Evolutionary conservation across 2,329 filamentous ascomycete genomes (phyloP), one percentile per base, ranked within the genome.

Genomic region (Ophiostoma piceae): DNA sequence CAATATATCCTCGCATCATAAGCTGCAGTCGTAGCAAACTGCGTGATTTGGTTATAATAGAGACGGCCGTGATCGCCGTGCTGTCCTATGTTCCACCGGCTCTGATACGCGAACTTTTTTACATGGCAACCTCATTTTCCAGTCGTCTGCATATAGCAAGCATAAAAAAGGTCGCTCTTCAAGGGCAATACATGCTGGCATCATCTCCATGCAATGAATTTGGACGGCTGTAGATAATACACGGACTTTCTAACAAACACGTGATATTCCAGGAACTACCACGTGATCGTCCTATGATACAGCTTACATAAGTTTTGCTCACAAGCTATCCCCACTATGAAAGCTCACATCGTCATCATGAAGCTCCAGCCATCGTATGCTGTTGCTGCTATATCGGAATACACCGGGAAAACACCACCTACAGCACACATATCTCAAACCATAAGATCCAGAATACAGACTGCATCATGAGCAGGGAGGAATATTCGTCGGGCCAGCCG

Each of bases 321-420:
- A 64, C 29, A 32, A 37, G 60, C 60, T 62, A 35, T 62, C 60
- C 16, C 32, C 60, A 37, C 60, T 22, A 16, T 8, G 19, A 64
- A 64, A 64, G 60, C 60, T 37, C 57, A 62, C 57, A 62, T 62
- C 57, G 57, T 62, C 57, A 32, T 62, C 26, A 62, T 62, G n/a
- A 26, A 62, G 57, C 57, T 32, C 26, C 12, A 19, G 14, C 11
- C 8, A 3, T 32, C 4, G 57, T 26, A 60, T 29, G 51, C n/a
- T 57, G 51, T 19, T 54, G n/a, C 22, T n/a, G 22, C n/a, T 57
- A 9, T 57, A n/a, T 35, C 35, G 8, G 8, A 2, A 35, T 35
- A 35, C 35, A 35, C 7, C 26, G n/a, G 22, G 8, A 57, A 1
- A 41, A 41, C 12, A 41, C 39, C 12, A 14, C 12, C 39, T 2